Percentiles rank a stretch among this genome's conserved stretches.
These are phyloP conservation scores for Exophiala aquamarina DNA, from an alignment of 2,329 filamentous ascomycete genomes.

Conservation along the genomic window DNA sequence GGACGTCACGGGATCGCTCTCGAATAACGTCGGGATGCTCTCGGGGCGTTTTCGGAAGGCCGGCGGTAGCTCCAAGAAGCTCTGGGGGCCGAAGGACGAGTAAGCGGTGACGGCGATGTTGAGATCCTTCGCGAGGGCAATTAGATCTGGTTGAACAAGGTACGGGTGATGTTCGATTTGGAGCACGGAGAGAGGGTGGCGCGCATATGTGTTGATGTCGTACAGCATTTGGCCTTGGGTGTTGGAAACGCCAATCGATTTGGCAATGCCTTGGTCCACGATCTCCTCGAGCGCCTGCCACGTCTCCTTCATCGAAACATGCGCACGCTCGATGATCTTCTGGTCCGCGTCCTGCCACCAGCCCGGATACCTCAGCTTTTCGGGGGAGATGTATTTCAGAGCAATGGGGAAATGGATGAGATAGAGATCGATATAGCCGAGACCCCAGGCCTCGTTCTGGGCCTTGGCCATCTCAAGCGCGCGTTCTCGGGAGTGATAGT, in stretches of 20 bases:
- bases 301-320: slow-evolving; percentile 38
- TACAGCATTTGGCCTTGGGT: slow-evolving; percentile 51
- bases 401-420: slow-evolving; percentile 45
- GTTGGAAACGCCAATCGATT: slow-evolving; percentile 71
- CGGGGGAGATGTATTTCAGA: slow-evolving; percentile 21
- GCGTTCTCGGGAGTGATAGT: slow-evolving; percentile 12
- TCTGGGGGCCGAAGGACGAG: slow-evolving; percentile 52
- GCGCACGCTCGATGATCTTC: slow-evolving; percentile 22
- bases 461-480: slow-evolving; percentile 49
- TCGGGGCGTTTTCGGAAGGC: no score
- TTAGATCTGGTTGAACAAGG: slow-evolving; percentile 32
- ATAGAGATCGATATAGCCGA: slow-evolving; percentile 69
- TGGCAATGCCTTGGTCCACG: slow-evolving; percentile 56
- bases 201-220: slow-evolving; percentile 37
- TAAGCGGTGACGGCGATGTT: slow-evolving; percentile 19
- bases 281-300: slow-evolving; percentile 64
- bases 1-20: slow-evolving; percentile 63
- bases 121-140: slow-evolving; percentile 27
- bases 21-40: slow-evolving; percentile 58
- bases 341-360: slow-evolving; percentile 24
- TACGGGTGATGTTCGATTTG: slow-evolving; percentile 32
- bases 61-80: slow-evolving; percentile 1
- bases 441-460: slow-evolving; percentile 60
- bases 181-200: slow-evolving; percentile 31
- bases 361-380: slow-evolving; percentile 19